phyloP scores from a whole-genome alignment of 192 early-diverging fungal genomes.

The Coemansia sp. region DNA sequence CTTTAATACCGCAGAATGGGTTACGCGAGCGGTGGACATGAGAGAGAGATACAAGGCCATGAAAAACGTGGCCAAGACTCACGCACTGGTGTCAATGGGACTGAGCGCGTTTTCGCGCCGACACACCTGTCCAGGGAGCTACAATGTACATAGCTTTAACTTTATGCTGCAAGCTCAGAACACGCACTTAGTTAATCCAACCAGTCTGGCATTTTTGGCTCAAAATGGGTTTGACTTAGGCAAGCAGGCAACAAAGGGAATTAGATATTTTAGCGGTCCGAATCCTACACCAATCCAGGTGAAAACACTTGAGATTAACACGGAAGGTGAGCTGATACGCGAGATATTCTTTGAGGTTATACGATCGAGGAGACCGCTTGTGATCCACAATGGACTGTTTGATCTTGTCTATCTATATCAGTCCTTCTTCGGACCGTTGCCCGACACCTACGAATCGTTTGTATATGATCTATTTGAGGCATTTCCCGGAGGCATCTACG shows the following conservation, averaged over 20 bases:
- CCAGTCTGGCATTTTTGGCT: constrained; percentile 76
- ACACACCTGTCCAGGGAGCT: constrained; percentile 44
- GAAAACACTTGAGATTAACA: constrained; percentile 29
- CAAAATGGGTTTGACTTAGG: constrained; percentile 87
- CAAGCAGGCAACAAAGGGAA: constrained; percentile 69
- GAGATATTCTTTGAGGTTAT: constrained; percentile 60
- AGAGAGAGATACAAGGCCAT: constrained; percentile 79
- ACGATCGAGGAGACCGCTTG: constrained; percentile 61
- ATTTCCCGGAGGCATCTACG: constrained; percentile 86
- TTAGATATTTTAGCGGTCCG: constrained; percentile 70
- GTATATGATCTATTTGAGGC: constrained; percentile 72
- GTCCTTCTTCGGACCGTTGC: constrained; percentile 79
- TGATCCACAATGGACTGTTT: constrained; percentile 92
- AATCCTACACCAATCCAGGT: constrained; percentile 41
- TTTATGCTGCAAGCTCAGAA: constrained; percentile 58
- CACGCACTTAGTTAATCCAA: constrained; percentile 67
- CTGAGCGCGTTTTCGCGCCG: constrained; percentile 50
- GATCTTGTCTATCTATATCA: constrained; percentile 94
- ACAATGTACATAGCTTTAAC: constrained; percentile 63
- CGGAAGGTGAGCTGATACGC: constrained; percentile 53
- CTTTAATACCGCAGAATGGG: constrained; percentile 42
- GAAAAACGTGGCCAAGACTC: constrained; percentile 63
- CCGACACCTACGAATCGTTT: constrained; percentile 67
- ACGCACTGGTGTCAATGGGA: constrained; percentile 85
- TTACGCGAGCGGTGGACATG: constrained; percentile 64